These are phyloP conservation scores for Davidsoniella eucalypti DNA, from an alignment of 2,329 filamentous ascomycete species.

Conservation along the genomic window DNA sequence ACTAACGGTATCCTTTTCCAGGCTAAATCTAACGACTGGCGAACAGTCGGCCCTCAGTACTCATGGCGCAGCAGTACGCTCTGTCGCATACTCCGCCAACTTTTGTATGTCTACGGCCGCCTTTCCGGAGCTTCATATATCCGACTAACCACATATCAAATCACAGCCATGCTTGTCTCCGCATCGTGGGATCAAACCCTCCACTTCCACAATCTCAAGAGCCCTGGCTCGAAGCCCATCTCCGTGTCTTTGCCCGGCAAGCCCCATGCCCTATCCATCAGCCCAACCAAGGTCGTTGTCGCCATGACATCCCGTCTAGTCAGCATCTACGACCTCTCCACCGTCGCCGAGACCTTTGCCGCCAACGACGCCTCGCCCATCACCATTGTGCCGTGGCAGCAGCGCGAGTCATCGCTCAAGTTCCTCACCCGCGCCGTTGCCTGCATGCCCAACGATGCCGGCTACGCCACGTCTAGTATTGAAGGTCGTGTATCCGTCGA, in stretches of 20 bases:
- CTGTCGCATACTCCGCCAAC: slow-evolving; percentile 63
- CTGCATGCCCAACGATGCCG: slow-evolving; percentile 92
- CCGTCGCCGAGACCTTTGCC: slow-evolving; percentile 40
- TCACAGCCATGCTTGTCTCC: slow-evolving; percentile 57
- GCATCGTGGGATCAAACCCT: slow-evolving; percentile 88
- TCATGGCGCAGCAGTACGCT: slow-evolving; percentile 65
- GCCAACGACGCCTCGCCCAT: slow-evolving; percentile 29
- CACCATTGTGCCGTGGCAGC: slow-evolving; percentile 67
- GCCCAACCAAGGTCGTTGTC: slow-evolving; percentile 68
- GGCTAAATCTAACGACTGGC: slow-evolving; percentile 53
- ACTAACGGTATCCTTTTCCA: slow-evolving; percentile 15
- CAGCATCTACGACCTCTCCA: slow-evolving; percentile 78
- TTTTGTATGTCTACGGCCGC: slow-evolving; percentile 36
- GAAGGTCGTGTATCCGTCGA: slow-evolving; percentile 93
- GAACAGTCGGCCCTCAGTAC: slow-evolving; percentile 60
- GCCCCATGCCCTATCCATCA: slow-evolving; percentile 72
- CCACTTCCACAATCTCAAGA: slow-evolving; percentile 57
- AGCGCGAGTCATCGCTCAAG: slow-evolving; percentile 83
- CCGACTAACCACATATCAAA: background rate
- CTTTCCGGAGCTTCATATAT: background rate
- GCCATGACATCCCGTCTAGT: slow-evolving; percentile 91
- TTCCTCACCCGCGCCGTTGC: slow-evolving; percentile 88
- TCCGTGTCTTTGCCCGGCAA: slow-evolving; percentile 63
- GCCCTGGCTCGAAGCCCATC: slow-evolving; percentile 32
- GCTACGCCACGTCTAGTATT: slow-evolving; percentile 83